Base-by-base conservation (phyloP, 1,284 basidiomycete genomes). In the Afroboletus lepidellus region DNA sequence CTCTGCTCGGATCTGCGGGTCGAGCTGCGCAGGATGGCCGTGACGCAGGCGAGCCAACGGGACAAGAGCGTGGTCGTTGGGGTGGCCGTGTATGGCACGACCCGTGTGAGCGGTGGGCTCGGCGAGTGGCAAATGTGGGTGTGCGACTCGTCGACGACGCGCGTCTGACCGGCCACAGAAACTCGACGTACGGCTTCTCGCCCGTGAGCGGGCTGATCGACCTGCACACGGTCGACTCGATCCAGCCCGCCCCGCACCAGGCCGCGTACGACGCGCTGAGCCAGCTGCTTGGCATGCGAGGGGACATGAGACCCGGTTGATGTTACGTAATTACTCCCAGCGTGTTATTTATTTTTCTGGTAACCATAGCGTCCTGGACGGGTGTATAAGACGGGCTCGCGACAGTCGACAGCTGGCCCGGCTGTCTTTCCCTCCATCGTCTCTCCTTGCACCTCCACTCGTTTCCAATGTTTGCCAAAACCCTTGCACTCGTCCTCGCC, bases 171-270 rank as follows among this genome's bases (percentile, higher is more conserved):
- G 11, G 24, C 27, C 8, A 4, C 66, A 90, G 87, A 33, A 77
- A 80, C 57, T 86, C 83, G 49, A 88, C 84, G n/a, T 91, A 91
- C 65, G 73, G 72, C 0, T 90, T 90, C 64, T 87, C 85, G 1
- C 84, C 85, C 0, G 53, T 66, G 8, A 79, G 79, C 0, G 89
- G 86, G 3, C 74, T 83, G 37, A 83, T 91, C 49, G 65, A 79
- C 38, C 59, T 75, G 42, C 88, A 91, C 61, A 75, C 73, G 33
- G 73, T 90, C 37, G 78, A 90, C 62, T 83, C 83, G 11, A 90
- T 90, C 46, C 77, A 84, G 46, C 88, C 88, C 0, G 84, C 83
- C 3, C 88, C 88, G 3, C 85, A 87, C 60, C 75, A 80, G 51
- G 77, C 82, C 0, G 84, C 85, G 9, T 34, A 13, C 36, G 36